These are phyloP conservation scores for Glaciozyma antarctica DNA, from an alignment of 768 basidiomycete species.

Conservation along the genomic window DNA sequence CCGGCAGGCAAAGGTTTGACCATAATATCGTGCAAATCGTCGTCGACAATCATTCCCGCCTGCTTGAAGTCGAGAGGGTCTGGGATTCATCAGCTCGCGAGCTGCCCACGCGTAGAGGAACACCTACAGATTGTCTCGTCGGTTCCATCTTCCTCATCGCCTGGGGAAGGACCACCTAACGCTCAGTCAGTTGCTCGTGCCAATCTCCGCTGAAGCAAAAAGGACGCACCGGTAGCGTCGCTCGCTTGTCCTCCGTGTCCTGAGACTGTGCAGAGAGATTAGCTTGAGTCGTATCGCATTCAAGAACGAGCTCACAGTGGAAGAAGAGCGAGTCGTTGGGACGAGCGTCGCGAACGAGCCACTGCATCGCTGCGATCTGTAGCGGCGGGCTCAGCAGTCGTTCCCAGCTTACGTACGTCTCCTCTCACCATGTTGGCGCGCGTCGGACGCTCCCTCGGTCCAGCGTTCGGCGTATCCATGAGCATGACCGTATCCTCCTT, in stretches of 20 bases:
- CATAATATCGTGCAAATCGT: conserved; percentile 76
- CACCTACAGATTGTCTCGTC: conserved; percentile 54
- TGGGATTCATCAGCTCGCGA: conserved; percentile 44
- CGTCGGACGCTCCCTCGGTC: conserved; percentile 62
- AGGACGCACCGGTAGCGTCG: conserved; percentile 36
- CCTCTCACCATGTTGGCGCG: conserved; percentile 63
- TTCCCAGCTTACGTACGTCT: neutral
- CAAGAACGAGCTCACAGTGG: conserved; percentile 46
- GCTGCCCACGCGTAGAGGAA: neutral
- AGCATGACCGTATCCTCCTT: conserved; percentile 75
- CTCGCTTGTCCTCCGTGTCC: conserved; percentile 89
- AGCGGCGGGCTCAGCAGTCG: neutral
- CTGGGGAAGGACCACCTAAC: conserved; percentile 33
- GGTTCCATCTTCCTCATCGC: conserved; percentile 73
- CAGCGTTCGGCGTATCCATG: conserved; percentile 56
- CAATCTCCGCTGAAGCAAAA: no score
- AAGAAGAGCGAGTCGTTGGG: conserved; percentile 83
- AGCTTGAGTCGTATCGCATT: neutral
- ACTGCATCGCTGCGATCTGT: conserved; percentile 70
- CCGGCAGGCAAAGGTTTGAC: conserved; percentile 67
- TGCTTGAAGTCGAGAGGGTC: conserved; percentile 71
- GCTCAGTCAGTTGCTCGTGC: no score
- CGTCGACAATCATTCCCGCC: conserved; percentile 75
- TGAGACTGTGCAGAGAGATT: conserved; percentile 5
- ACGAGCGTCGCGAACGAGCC: conserved; percentile 72